Evolutionary conservation across 306 rosid genomes (phyloP).

Genomic region (Senna tora): DNA sequence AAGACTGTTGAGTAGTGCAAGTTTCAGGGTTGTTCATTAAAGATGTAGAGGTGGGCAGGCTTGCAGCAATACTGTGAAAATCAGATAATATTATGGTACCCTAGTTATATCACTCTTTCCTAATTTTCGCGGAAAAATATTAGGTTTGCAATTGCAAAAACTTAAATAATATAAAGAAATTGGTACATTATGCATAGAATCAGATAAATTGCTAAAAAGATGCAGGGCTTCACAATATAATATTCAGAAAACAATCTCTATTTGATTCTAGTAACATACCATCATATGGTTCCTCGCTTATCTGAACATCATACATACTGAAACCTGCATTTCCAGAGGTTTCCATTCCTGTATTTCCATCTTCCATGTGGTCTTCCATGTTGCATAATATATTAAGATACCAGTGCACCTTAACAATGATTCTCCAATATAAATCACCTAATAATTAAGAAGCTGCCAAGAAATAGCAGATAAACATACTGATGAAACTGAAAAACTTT

Average conservation of each 20-base stretch:
- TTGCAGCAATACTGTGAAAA: background rate
- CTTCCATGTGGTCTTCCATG: constrained; percentile 44
- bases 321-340: constrained; percentile 40
- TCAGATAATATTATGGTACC: constrained; percentile 6
- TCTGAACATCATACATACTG: constrained; percentile 33
- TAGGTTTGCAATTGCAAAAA: constrained; percentile 10
- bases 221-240: background rate
- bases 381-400: constrained; percentile 20
- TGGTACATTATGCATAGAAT: constrained; percentile 21
- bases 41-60: background rate
- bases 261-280: constrained; percentile 42
- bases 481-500: background rate
- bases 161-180: background rate
- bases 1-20: background rate
- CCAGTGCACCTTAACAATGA: constrained; percentile 24
- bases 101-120: constrained; percentile 12
- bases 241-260: constrained; percentile 29
- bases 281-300: constrained; percentile 43
- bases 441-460: constrained; percentile 21
- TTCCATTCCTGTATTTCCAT: constrained; percentile 34
- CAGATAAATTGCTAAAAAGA: constrained; percentile 1
- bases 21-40: background rate
- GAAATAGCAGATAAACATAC: background rate
- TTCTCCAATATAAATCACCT: background rate
- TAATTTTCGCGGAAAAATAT: background rate